Conservation (phyloP, 2,329 filamentous ascomycete genomes). For the Trichothecium roseum region DNA sequence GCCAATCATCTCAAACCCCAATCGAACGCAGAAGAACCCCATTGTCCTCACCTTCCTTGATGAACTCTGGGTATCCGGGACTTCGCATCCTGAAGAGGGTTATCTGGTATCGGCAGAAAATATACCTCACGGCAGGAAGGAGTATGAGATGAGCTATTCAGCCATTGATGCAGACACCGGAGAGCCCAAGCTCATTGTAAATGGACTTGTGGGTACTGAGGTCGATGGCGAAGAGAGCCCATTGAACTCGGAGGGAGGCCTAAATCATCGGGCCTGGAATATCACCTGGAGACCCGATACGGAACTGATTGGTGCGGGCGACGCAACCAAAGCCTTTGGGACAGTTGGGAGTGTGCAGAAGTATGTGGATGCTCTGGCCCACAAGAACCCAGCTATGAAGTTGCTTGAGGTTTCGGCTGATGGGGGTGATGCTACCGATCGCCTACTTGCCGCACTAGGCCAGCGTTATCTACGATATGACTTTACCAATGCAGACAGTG, state of each 20-base stretch:
- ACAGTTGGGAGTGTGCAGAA: no score
- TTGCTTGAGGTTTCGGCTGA: conserved; percentile 4
- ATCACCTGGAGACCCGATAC: no score
- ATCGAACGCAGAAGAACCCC: conserved; percentile 1
- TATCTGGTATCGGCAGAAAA: conserved; percentile 4
- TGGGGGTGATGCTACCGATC: not conserved
- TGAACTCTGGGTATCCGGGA: conserved; percentile 5
- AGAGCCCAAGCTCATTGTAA: no score
- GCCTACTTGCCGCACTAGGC: not conserved
- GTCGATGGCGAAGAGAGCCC: no score
- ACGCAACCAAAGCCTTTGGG: no score
- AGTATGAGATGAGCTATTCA: not conserved
- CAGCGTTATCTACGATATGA: no score
- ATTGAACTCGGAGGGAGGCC: no score
- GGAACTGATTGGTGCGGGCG: no score
- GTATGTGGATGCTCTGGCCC: conserved; percentile 3
- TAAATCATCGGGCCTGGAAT: no score
- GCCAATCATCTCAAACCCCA: not conserved
- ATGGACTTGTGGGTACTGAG: no score
- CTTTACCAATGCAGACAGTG: no score
- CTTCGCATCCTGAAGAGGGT: conserved; percentile 2
- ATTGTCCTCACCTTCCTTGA: conserved; percentile 3
- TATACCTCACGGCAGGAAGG: conserved; percentile 1
- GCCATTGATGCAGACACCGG: no score
- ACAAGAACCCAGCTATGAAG: conserved; percentile 5